Conservation (phyloP, 331 rosid species). For the Prunus yedoensis region DNA sequence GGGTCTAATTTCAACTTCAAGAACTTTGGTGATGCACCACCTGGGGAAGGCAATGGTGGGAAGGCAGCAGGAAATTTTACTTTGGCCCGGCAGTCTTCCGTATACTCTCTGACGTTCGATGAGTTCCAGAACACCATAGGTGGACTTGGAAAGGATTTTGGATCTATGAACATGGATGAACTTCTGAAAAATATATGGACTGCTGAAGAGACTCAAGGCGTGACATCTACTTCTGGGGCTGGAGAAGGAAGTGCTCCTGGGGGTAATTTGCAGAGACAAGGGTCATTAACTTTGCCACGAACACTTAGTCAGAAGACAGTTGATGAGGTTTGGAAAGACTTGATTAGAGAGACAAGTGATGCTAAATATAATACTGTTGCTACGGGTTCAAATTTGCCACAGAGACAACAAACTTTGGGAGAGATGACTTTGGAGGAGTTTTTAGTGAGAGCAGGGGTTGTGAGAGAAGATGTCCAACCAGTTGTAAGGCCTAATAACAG, state of each 20-base stretch:
- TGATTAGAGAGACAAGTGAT: slow-evolving; percentile 49
- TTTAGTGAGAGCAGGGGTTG: slow-evolving; percentile 82
- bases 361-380: slow-evolving; percentile 21
- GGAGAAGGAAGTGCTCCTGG: slow-evolving; percentile 24
- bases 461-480: slow-evolving; percentile 67
- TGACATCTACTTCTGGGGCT: slow-evolving; percentile 36
- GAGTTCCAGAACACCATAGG: slow-evolving; percentile 78
- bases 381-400: slow-evolving; percentile 45
- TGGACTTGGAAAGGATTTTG: slow-evolving; percentile 82
- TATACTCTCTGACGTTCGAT: slow-evolving; percentile 89
- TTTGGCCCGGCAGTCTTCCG: slow-evolving; percentile 63
- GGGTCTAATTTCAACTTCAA: slow-evolving; percentile 69
- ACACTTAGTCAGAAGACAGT: slow-evolving; percentile 93
- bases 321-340: slow-evolving; percentile 89
- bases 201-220: slow-evolving; percentile 77
- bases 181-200: slow-evolving; percentile 85
- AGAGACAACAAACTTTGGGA: slow-evolving; percentile 78
- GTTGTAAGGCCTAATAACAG: slow-evolving; percentile 42
- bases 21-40: slow-evolving; percentile 47
- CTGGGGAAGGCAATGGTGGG: slow-evolving; percentile 40
- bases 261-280: slow-evolving; percentile 79
- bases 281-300: slow-evolving; percentile 81
- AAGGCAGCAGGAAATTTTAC: slow-evolving; percentile 37
- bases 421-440: slow-evolving; percentile 97
- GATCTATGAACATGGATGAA: slow-evolving; percentile 99